Conservation (phyloP, 441 rosid genomes). For the Euphorbia schlechtendalii region DNA sequence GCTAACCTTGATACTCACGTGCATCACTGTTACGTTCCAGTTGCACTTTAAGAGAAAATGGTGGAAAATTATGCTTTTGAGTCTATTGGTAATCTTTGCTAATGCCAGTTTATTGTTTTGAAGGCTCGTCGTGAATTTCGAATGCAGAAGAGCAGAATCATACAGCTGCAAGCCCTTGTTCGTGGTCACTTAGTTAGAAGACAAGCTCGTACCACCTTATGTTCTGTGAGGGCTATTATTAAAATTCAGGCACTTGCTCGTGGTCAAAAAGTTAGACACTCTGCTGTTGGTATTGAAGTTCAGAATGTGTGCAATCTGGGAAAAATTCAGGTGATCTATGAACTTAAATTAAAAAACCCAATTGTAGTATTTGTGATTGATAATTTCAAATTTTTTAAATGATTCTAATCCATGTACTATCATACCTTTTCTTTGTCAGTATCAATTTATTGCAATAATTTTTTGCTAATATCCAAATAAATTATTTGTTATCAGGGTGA, state of each 20-base stretch:
- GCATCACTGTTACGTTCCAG: background rate
- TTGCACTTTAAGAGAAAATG: slow-evolving; percentile 1
- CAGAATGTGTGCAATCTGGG: slow-evolving; percentile 29
- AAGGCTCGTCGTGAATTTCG: slow-evolving; percentile 57
- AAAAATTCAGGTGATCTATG: slow-evolving; percentile 30
- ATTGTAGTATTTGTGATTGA: background rate
- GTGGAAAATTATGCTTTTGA: background rate
- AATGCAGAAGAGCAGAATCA: slow-evolving; percentile 51
- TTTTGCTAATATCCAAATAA: slow-evolving; percentile 6
- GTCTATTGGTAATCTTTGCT: background rate
- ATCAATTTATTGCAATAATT: background rate
- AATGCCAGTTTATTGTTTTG: slow-evolving; percentile 19
- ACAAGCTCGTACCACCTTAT: slow-evolving; percentile 73
- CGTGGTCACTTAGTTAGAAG: slow-evolving; percentile 84
- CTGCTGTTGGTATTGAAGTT: slow-evolving; percentile 32
- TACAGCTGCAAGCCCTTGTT: slow-evolving; percentile 79
- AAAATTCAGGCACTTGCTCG: slow-evolving; percentile 81
- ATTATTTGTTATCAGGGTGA: slow-evolving; percentile 30
- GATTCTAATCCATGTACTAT: background rate
- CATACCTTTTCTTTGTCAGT: background rate
- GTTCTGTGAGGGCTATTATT: slow-evolving; percentile 63
- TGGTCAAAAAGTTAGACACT: slow-evolving; percentile 47
- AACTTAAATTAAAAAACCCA: background rate
- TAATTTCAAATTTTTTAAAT: background rate
- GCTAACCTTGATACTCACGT: background rate